Base-by-base conservation (phyloP, 1,284 basidiomycete species). In the Mycosarcoma maydis region DNA sequence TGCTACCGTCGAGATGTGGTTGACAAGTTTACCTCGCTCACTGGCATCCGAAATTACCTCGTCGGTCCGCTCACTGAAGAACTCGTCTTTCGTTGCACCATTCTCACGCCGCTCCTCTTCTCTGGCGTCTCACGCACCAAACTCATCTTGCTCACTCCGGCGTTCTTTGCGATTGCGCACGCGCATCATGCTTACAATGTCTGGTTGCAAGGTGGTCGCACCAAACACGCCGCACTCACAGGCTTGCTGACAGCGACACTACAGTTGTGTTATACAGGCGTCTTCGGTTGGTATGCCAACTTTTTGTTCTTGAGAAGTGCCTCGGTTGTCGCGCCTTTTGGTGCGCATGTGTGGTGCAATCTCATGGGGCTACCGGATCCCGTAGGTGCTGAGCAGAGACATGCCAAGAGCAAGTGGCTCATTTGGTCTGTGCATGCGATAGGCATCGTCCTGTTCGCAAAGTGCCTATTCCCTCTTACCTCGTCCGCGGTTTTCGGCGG, bases 131-230 rank as follows among this genome's bases (percentile, higher is more conserved):
- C 86, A 0, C 84, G 76, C 19, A 78, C 67, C 33, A 84, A 85
- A 45, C 87, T 94, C 83, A 87, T 97, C 45, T 91, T 92, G 72
- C 82, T 89, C 0, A 87, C 90, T 0, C 95, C 95, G 0, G 82
- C 95, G 10, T 90, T 90, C 76, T 98, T 98, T 76, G 94, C 93
- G 6, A 81, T 92, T 8, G 95, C 95, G 0, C 95, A 98, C 79
- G 83, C 90, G 0, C 95, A 98, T 78, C 95, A 98, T 75, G 92
- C 89, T 14, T 91, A 88, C 86, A 94, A 97, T 56, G 85, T 85
- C 0, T 98, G 88, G 80, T 87, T 89, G 48, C 86, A 86, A 3
- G 41, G 41, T 14, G 77, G 77, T 4, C 37, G 47, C n/a, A 77
- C 62, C 0, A 53, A 65, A 5, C 72, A 83, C 8, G 92, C 93